Base-by-base conservation (phyloP, 2,329 filamentous ascomycete genomes). In the Aspergillus pseudonomiae region DNA sequence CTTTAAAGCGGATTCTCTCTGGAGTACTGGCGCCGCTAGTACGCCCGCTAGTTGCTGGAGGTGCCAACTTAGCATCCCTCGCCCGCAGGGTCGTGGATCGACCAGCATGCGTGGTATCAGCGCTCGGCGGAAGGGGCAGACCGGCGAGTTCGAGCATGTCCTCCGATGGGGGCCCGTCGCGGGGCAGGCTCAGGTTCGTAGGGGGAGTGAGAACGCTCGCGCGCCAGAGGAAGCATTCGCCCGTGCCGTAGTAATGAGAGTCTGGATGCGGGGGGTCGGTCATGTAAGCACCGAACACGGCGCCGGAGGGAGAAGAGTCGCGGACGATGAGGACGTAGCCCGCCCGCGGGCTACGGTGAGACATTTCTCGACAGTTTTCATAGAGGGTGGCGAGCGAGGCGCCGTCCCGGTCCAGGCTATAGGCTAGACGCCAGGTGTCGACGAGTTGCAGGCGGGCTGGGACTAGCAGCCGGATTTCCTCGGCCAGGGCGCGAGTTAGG, bases 141-240 rank as follows among this genome's bases (percentile, higher is more conserved):
- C 82, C 82, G 4, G 82, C 77, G 14, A 84, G 77, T 63, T 85
- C 82, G 2, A 84, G 77, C 10, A 86, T 74, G 36, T 80, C 75
- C 54, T 78, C 72, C 28, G 73, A 71, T 58, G 72, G 70, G 61
- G 70, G 61, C 2, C 69, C 61, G 36, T 65, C 41, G 45, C 48
- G 34, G 6, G 63, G 53, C 32, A 68, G 59, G 39, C 60, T 46
- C 10, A 70, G 61, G 10, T 63, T 57, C 28, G 63, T 36, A 2
- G 73, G 71, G 0, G 74, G 70, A 0, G 88, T 83, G 39, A 94
- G 82, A 4, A 90, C 79, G 52, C 88, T 88, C 0, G 91, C 90
- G 55, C 91, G 88, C 92, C 92, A 96, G 67, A 96, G 86, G 78
- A 96, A 99, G 79, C 94, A 98, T 79, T 99, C 95, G 72, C 95